Percentiles rank a stretch among this genome's conserved stretches.
Evolutionary conservation across 441 rosid genomes (phyloP).

Genomic region (Populus hybrid): DNA sequence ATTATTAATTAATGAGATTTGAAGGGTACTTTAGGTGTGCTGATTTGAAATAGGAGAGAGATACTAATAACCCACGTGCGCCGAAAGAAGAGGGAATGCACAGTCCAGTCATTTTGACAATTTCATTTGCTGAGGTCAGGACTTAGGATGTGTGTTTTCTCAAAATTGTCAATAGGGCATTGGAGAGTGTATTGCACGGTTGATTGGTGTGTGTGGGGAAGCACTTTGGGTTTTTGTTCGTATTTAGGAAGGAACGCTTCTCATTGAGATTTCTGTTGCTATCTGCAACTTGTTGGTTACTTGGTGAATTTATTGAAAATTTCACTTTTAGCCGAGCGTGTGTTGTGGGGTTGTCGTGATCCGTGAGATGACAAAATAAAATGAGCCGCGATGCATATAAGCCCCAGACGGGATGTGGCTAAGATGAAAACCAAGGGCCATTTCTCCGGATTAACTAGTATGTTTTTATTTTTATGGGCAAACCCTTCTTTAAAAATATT

Average conservation of each 20-base stretch:
- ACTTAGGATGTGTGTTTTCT: neutral
- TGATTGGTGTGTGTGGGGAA: neutral
- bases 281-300: neutral
- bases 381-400: neutral
- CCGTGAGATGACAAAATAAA: neutral
- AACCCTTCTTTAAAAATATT: too few species aligned
- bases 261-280: neutral
- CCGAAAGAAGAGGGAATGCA: slow-evolving; percentile 1
- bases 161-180: neutral
- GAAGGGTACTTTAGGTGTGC: slow-evolving; percentile 12
- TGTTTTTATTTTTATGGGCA: too few species aligned
- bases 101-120: neutral
- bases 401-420: neutral
- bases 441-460: too few species aligned
- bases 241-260: neutral
- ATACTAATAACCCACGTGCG: slow-evolving; percentile 17
- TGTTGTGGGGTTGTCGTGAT: neutral
- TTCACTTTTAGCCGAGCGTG: neutral
- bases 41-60: neutral
- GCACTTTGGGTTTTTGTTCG: slow-evolving; percentile 1
- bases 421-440: too few species aligned
- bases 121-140: neutral
- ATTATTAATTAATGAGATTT: neutral
- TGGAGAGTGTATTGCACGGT: neutral
- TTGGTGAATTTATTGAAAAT: neutral